Conservation (phyloP, 1,284 basidiomycete species). For the Sphagnurus paluster region DNA sequence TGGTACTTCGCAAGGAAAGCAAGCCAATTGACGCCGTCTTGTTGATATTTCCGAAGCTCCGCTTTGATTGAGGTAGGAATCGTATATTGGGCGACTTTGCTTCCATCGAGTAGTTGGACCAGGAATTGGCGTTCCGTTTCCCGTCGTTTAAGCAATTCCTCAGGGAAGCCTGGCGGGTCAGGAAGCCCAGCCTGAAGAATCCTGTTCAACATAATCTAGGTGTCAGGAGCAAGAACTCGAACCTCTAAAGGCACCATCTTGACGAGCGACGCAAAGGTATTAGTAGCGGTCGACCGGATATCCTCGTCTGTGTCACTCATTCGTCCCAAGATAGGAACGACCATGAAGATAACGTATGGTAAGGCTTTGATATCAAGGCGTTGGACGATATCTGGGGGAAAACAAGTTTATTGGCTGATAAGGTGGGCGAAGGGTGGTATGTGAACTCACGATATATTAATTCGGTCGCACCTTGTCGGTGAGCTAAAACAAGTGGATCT, state of each 20-base stretch:
- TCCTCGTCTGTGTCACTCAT: slow-evolving; percentile 97
- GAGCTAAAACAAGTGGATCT: slow-evolving; percentile 75
- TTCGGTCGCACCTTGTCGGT: slow-evolving; percentile 91
- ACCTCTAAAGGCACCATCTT: slow-evolving; percentile 99
- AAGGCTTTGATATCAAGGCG: slow-evolving; percentile 92
- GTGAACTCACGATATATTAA: slow-evolving; percentile 79
- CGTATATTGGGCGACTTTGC: slow-evolving; percentile 89
- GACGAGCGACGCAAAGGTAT: slow-evolving; percentile 96
- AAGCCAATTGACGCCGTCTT: slow-evolving; percentile 98
- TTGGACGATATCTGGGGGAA: slow-evolving; percentile 93
- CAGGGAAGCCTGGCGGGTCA: slow-evolving; percentile 91
- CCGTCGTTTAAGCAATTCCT: slow-evolving; percentile 85
- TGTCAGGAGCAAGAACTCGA: slow-evolving; percentile 18
- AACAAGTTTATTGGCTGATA: too few relatives aligned
- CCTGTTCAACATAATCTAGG: background rate
- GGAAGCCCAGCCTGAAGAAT: slow-evolving; percentile 86
- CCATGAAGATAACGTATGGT: slow-evolving; percentile 96
- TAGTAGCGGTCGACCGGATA: slow-evolving; percentile 90
- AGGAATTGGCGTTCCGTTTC: slow-evolving; percentile 92
- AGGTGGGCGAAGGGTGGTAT: too few relatives aligned
- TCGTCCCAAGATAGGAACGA: slow-evolving; percentile 94
- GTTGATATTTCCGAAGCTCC: slow-evolving; percentile 95
- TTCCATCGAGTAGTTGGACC: slow-evolving; percentile 91
- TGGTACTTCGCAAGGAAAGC: slow-evolving; percentile 98
- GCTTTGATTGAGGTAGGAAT: slow-evolving; percentile 92